Base-by-base conservation (phyloP, 192 early-diverging fungal species). In the Funneliformis geosporum region DNA sequence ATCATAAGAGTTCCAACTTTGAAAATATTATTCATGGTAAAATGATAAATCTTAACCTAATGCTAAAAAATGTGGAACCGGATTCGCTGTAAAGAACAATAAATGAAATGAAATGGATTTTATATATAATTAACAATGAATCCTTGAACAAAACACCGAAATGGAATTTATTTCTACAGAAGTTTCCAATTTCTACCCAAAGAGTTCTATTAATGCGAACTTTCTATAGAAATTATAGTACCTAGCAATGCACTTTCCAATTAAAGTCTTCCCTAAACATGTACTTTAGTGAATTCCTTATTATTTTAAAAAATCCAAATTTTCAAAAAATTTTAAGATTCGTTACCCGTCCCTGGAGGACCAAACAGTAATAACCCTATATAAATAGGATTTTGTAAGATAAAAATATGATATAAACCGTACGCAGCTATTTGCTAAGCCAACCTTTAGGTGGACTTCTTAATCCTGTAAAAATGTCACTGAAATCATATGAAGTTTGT, bases 1-100 rank as follows among this genome's bases (percentile, higher is more conserved):
- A 60, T n/a, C 6, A 8, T 73, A 55, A 71, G 33, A 33, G 6
- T 8, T 73, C 33, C 33, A 28, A 33, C 42, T 44, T 44, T 50
- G 11, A 5, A 5, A 55, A 55, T 21, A 44, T 27, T 28, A 39
- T 25, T n/a, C 11, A 27, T 40, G n/a, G 8, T 2, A 9, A 27
- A 0, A 61, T 50, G 39, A 10, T 10, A 14, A 18, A 7, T 43
- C n/a, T 44, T 23, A 23, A 79, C 79, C 79, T 93, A 80, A 98
- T 98, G 78, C 87, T 93, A 84, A 98, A 97, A 82, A 98, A 98
- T 1, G 94, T 96, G 7, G 96, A 95, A 5, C 90, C 89, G n/a
- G 91, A 91, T 78, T 95, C 92, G 81, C 85, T 85, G 5, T 43
- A 79, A 33, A 33, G 33, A 33, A 33, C 33, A 33, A 33, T 33